These are phyloP conservation scores for Pseudogymnoascus verrucosus DNA, from an alignment of 2,329 filamentous ascomycete species.

Conservation along the genomic window DNA sequence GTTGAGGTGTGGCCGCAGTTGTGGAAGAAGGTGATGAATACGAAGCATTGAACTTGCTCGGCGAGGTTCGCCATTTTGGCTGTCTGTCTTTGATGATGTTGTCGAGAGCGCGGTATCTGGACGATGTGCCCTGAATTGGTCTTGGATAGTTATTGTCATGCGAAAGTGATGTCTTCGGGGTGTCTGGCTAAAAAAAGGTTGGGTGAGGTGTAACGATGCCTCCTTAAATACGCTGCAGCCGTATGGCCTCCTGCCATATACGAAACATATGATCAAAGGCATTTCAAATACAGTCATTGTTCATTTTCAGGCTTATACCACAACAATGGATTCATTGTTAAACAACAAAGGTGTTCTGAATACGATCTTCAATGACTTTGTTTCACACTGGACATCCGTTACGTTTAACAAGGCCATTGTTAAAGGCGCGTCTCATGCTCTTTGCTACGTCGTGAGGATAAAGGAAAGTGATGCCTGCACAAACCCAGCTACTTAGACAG, in stretches of 20 bases:
- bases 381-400: background rate
- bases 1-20: background rate
- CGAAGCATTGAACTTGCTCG: background rate
- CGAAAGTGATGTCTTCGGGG: background rate
- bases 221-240: background rate
- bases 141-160: background rate
- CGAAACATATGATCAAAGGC: background rate
- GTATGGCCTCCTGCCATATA: background rate
- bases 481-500: background rate
- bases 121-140: background rate
- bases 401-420: background rate
- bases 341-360: background rate
- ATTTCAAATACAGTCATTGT: background rate
- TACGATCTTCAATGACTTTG: background rate
- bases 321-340: background rate
- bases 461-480: background rate
- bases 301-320: background rate
- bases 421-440: background rate
- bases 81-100: background rate
- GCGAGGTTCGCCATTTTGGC: background rate
- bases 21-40: slow-evolving; percentile 5
- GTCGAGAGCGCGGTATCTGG: background rate
- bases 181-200: background rate
- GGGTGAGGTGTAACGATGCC: background rate
- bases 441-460: background rate